A percentile compares a stretch with the other conserved stretches of the same genome.
Conservation (phyloP, 2,329 filamentous ascomycete genomes). For the Colletotrichum noveboracense region DNA sequence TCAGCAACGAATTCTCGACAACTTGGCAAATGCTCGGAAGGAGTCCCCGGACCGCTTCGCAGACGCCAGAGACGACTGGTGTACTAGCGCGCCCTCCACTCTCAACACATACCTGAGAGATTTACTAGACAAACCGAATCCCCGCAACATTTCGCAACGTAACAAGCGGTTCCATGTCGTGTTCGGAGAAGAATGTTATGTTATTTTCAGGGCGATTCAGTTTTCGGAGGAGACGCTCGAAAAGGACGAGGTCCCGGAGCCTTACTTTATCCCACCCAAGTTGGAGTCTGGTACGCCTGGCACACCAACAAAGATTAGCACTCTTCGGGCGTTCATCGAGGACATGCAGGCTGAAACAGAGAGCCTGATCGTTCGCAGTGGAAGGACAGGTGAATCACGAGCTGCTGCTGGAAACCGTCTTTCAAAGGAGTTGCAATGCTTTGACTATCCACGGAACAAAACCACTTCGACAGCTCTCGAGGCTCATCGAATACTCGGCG, state of each 20-base stretch:
- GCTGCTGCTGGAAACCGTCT: background rate
- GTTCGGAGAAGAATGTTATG: constrained; percentile 55
- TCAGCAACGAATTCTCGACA: constrained; percentile 44
- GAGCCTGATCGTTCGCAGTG: constrained; percentile 37
- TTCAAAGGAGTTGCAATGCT: constrained; percentile 15
- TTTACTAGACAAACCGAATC: constrained; percentile 39
- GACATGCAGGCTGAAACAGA: constrained; percentile 56
- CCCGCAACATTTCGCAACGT: constrained; percentile 55
- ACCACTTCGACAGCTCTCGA: background rate
- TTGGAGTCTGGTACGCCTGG: constrained; percentile 32
- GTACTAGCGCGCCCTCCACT: constrained; percentile 45
- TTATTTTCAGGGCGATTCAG: constrained; percentile 54
- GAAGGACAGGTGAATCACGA: constrained; percentile 19
- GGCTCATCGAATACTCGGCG: constrained; percentile 13
- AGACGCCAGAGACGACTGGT: constrained; percentile 45
- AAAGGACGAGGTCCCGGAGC: constrained; percentile 44
- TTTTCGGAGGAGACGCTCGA: constrained; percentile 48
- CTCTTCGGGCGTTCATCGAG: constrained; percentile 53
- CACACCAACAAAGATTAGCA: constrained; percentile 40
- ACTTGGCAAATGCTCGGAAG: constrained; percentile 42
- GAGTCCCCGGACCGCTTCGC: constrained; percentile 55
- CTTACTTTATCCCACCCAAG: constrained; percentile 38
- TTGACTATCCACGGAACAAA: constrained; percentile 14
- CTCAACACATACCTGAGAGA: constrained; percentile 59
- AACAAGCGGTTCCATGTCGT: constrained; percentile 63